Base-by-base conservation (phyloP, 176 grass and related monocot species). In the Juncus effusus region DNA sequence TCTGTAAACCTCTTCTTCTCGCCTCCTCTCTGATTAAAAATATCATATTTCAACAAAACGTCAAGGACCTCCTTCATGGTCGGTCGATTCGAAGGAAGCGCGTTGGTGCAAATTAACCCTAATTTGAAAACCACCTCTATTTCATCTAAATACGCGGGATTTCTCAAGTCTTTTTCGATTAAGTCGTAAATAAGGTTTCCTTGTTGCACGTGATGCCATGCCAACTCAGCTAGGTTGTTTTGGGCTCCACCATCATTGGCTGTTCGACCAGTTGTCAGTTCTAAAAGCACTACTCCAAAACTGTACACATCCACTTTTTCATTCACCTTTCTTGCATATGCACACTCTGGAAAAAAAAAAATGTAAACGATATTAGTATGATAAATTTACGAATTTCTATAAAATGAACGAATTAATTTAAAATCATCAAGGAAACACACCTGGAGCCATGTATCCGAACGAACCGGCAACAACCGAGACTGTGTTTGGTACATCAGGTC, bases 361-460 rank as follows among this genome's bases (percentile, higher is more conserved):
- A 47, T 13, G 12, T 13, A 39, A 36, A 54, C 6, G 19, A 38
- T 40, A 35, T 40, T 40, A 57, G 13, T 13, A 19, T 15, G 16
- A 38, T 2, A 71, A 70, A 44, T 5, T 58, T 7, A 1, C 11
- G 3, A 11, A 14, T 38, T 19, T 1, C 38, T 9, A 63, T 40
- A 51, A 45, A 58, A 28, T 15, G 6, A 66, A 3, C 6, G 4
- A 38, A 55, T 63, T 3, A 4, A 12, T 3, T 5, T 16, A 13
- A 47, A 41, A 0, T 0, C 37, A 44, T 5, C 19, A 47, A 11
- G 40, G 28, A 36, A 61, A 35, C 78, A 78, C 75, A 96, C 84
- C 84, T 3, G 87, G 87, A 74, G 88, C 94, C 88, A 93, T 93
- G 85, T 99, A 93, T n/a, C 88, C 94, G 53, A 87, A 82, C 0